A percentile compares a stretch with the other conserved stretches of the same genome.
Evolutionary conservation across 495 filamentous ascomycete genomes (phyloP).

Genomic region (Lasiosphaeris hirsuta): DNA sequence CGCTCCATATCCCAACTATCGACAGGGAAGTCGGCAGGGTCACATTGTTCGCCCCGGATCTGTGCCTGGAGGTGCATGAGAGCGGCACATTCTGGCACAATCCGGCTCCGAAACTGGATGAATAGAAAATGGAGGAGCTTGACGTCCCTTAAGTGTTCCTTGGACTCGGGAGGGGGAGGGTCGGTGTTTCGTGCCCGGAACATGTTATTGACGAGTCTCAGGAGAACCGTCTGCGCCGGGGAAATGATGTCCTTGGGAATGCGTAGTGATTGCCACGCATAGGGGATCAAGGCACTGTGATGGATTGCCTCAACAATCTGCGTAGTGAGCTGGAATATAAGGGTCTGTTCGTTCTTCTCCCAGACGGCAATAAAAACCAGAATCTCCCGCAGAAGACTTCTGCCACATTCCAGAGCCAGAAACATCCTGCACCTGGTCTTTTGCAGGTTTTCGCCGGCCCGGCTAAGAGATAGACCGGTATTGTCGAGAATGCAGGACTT

Average conservation of each 20-base stretch:
- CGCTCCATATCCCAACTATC: conserved; percentile 97
- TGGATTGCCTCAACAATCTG: conserved; percentile 93
- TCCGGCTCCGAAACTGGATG: conserved; percentile 83
- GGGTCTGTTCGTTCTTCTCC: conserved; percentile 85
- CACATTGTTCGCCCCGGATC: conserved; percentile 54
- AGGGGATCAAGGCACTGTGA: conserved; percentile 80
- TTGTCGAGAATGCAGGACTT: conserved; percentile 82
- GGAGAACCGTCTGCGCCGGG: conserved; percentile 85
- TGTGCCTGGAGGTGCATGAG: conserved; percentile 90
- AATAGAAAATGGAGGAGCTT: conserved; percentile 83
- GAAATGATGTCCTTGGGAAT: conserved; percentile 95
- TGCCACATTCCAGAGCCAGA: conserved; percentile 78
- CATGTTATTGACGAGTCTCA: conserved; percentile 84
- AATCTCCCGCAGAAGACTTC: conserved; percentile 82
- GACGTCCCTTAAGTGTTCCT: conserved; percentile 45
- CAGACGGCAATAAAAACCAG: conserved; percentile 95
- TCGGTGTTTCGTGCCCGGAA: conserved; percentile 67
- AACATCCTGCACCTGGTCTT: conserved; percentile 83
- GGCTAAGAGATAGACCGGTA: conserved; percentile 50
- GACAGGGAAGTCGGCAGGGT: conserved; percentile 77
- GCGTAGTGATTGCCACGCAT: conserved; percentile 82
- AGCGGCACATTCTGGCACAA: conserved; percentile 89
- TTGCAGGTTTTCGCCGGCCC: conserved; percentile 69
- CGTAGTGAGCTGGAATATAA: conserved; percentile 92
- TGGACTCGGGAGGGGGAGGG: conserved; percentile 48